These are phyloP conservation scores for Neobulgaria alba DNA, from an alignment of 2,329 filamentous ascomycete genomes.

Conservation along the genomic window DNA sequence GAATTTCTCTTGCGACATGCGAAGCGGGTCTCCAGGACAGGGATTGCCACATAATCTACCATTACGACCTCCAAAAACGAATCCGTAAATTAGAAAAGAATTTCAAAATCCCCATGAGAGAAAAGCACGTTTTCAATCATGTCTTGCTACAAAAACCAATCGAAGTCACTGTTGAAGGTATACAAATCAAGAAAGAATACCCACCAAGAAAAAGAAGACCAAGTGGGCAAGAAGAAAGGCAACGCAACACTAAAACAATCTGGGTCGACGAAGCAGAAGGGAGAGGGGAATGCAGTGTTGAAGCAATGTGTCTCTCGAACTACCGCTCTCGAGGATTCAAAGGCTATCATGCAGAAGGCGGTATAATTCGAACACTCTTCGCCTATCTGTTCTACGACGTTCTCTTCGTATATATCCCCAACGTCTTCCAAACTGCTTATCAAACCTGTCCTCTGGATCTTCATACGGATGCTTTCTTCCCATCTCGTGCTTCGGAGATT, in stretches of 20 bases:
- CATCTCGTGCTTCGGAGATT: conserved; percentile 78
- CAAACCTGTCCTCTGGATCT: conserved; percentile 91
- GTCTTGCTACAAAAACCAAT: conserved; percentile 67
- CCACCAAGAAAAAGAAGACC: conserved; percentile 17
- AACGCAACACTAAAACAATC: conserved; percentile 61
- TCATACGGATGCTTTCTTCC: conserved; percentile 87
- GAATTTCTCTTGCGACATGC: conserved; percentile 68
- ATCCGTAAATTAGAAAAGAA: conserved; percentile 84
- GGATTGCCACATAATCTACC: conserved; percentile 84
- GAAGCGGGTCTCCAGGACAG: conserved; percentile 80
- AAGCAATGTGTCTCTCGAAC: conserved; percentile 85
- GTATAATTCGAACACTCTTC: conserved; percentile 85
- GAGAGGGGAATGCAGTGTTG: conserved; percentile 72
- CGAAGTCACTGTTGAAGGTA: conserved; percentile 67
- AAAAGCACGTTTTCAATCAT: conserved; percentile 90
- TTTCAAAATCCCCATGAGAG: conserved; percentile 71
- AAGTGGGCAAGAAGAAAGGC: conserved; percentile 18
- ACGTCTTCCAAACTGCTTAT: conserved; percentile 93
- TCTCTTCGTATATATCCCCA: conserved; percentile 85
- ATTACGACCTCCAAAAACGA: conserved; percentile 90
- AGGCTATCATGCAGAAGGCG: conserved; percentile 87
- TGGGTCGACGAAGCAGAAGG: conserved; percentile 75
- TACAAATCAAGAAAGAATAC: conserved; percentile 61
- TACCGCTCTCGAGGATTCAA: conserved; percentile 81
- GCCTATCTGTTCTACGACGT: conserved; percentile 90